Conservation (phyloP, 2,329 filamentous ascomycete species). For the Calonectria fujianensis region DNA sequence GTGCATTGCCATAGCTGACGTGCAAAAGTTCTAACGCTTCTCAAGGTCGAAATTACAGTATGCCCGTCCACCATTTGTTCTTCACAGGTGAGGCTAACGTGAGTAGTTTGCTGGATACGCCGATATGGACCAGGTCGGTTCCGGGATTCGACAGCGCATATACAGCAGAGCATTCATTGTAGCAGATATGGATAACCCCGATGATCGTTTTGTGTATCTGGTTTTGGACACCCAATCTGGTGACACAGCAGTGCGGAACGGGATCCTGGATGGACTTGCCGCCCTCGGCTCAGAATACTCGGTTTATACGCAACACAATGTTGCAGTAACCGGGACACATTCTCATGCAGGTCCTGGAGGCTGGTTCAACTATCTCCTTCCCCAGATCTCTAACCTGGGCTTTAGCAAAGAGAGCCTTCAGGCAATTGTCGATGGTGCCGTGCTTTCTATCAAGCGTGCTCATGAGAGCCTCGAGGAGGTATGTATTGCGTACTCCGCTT, state of each 20-base stretch:
- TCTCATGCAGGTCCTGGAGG: conserved; percentile 93
- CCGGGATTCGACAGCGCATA: conserved; percentile 89
- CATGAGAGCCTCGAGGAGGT: conserved; percentile 74
- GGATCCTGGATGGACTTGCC: conserved; percentile 85
- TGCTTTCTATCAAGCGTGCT: conserved; percentile 87
- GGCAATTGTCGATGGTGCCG: conserved; percentile 89
- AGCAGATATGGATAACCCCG: conserved; percentile 78
- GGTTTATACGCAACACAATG: conserved; percentile 85
- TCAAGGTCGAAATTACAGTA: conserved; percentile 81
- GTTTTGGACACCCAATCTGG: conserved; percentile 92
- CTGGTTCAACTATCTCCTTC: conserved; percentile 95
- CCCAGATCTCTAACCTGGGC: conserved; percentile 91
- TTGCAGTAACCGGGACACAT: conserved; percentile 94
- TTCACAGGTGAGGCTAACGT: conserved; percentile 78
- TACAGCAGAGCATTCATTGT: conserved; percentile 94
- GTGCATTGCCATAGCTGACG: background rate
- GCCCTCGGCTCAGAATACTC: conserved; percentile 82
- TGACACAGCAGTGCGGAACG: conserved; percentile 90
- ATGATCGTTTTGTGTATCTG: conserved; percentile 88
- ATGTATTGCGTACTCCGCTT: conserved; percentile 37
- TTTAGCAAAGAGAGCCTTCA: conserved; percentile 91
- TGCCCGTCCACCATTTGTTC: background rate
- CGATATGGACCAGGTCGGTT: conserved; percentile 86
- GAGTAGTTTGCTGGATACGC: conserved; percentile 71
- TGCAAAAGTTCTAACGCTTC: background rate